Evolutionary conservation across 257 asterid species (phyloP), one percentile per base, ranked within the genome.

Genomic region (Galeopsis tetrahit): DNA sequence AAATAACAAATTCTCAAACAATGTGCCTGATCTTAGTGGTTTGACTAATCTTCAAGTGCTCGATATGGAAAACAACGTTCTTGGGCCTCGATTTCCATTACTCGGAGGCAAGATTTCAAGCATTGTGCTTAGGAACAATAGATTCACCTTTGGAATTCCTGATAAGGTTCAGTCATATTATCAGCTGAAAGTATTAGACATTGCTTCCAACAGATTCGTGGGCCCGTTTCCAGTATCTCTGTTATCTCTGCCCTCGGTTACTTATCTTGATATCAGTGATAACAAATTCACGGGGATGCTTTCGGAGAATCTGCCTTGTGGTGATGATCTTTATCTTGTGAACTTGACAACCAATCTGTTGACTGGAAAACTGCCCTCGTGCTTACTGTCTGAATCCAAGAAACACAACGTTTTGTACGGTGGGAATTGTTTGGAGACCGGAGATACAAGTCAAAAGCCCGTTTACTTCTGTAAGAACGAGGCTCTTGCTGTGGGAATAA

Each of bases 271-370:
- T 62, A 78, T 93, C 46, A 80, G 94, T 11, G 84, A 75, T 40
- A 93, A 93, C 76, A 89, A 77, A 53, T 77, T 93, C 65, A 91
- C 96, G 2, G 98, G 97, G 42, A 80, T 82, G 96, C 85, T 93
- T 40, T 80, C 80, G 14, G 90, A 86, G 38, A 72, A 82, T 74
- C 79, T 82, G 10, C 71, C 87, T 11, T 93, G 97, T 71, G 80
- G 66, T 56, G 69, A 65, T 68, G 81, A 58, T 33, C 92, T 93
- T 44, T 81, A 72, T 62, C 84, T 85, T 60, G 94, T 87, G 78
- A 89, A 91, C 82, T 81, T 93, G 72, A 86, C 96, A 8, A 71
- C 75, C 34, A 93, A 93, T 85, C 83, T 84, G 56, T 80, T 93
- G 85, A 79, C 97, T 1, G 98, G 98, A 55, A 75, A 72, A 76